phyloP scores from a whole-genome alignment of 108 stramenopile species.

The Fistulifera solaris region DNA sequence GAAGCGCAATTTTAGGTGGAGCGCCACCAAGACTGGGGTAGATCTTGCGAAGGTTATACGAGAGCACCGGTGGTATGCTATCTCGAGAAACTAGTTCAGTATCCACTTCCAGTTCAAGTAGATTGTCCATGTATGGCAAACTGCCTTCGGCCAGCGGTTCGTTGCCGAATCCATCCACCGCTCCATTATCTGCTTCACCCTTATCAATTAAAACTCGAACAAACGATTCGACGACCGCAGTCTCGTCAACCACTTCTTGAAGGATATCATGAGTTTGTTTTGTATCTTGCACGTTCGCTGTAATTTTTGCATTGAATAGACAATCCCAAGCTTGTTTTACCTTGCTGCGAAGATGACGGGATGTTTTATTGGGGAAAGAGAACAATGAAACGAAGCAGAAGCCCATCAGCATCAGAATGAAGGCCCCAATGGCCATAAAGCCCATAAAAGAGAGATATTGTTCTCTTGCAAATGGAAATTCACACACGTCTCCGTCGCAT shows the following conservation, averaged over 20 bases:
- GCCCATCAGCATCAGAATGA: conserved; percentile 27
- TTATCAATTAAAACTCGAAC: not conserved
- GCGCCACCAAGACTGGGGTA: conserved; percentile 35
- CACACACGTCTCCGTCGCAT: conserved; percentile 28
- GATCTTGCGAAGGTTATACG: conserved; percentile 39
- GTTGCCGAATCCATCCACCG: not conserved
- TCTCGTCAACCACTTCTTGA: conserved; percentile 3
- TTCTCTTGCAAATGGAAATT: conserved; percentile 19
- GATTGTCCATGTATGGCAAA: no score
- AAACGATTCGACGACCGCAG: not conserved
- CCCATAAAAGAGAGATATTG: conserved; percentile 18
- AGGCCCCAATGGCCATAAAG: conserved; percentile 33
- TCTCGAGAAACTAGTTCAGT: not conserved
- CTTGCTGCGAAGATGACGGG: not conserved
- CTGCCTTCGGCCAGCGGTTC: conserved; percentile 1
- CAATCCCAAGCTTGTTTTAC: not conserved
- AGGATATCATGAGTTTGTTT: not conserved
- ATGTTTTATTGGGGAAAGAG: conserved; percentile 22
- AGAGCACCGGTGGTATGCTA: conserved; percentile 32
- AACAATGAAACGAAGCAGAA: conserved; percentile 15
- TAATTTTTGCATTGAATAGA: not conserved
- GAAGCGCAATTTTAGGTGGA: conserved; percentile 35
- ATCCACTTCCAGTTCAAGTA: not conserved
- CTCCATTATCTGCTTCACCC: not conserved
- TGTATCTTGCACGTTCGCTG: not conserved